These are phyloP conservation scores for Quillaja saponaria DNA, from an alignment of 306 rosid species.

Conservation along the genomic window DNA sequence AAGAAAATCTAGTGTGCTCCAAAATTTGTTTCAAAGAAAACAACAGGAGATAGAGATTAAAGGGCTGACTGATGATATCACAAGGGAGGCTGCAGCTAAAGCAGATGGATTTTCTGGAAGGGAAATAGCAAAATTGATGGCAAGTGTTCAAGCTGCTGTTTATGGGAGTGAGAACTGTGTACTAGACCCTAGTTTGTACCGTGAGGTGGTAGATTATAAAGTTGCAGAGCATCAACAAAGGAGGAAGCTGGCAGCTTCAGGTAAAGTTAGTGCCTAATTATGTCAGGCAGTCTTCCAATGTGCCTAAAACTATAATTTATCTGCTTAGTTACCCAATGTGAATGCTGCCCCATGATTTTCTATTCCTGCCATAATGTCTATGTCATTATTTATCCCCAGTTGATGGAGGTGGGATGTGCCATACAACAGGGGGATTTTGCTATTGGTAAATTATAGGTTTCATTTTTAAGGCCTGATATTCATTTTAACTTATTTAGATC, in stretches of 20 bases:
- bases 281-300: conserved; percentile 16
- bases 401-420: conserved; percentile 54
- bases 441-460: too few species aligned
- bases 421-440: too few species aligned
- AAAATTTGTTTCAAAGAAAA: conserved; percentile 55
- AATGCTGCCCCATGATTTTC: conserved; percentile 24
- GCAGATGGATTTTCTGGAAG: conserved; percentile 92
- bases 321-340: not conserved
- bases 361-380: conserved; percentile 33
- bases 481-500: too few species aligned
- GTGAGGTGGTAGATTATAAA: conserved; percentile 90
- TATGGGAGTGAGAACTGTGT: conserved; percentile 84
- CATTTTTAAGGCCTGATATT: too few species aligned
- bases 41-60: conserved; percentile 75
- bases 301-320: not conserved
- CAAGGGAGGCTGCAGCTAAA: conserved; percentile 85
- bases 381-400: conserved; percentile 44
- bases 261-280: conserved; percentile 35
- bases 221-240: conserved; percentile 97
- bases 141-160: conserved; percentile 91
- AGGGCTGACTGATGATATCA: conserved; percentile 75
- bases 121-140: conserved; percentile 96
- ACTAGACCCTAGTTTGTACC: conserved; percentile 73
- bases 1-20: conserved; percentile 58
- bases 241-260: conserved; percentile 64